Percentiles rank a stretch among this genome's conserved stretches.
Conservation (phyloP, 2,329 filamentous ascomycete species). For the Ophiocordyceps camponoti-rufipedis region DNA sequence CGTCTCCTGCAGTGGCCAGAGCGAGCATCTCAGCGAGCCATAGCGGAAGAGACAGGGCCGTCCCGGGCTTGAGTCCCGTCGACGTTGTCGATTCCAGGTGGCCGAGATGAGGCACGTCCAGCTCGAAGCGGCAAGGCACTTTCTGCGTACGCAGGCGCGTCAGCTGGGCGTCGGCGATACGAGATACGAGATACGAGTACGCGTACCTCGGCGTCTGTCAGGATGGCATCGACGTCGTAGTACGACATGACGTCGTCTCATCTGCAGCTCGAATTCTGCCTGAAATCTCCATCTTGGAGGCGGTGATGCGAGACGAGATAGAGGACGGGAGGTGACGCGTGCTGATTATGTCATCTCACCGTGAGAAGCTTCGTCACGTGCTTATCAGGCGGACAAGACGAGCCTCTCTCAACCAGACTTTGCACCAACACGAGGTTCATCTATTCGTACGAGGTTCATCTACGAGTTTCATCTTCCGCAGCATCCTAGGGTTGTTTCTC, state of each 20-base stretch:
- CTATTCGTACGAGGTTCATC: too few relatives aligned
- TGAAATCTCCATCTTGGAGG: too few relatives aligned
- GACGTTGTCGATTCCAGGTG: slow-evolving; percentile 71
- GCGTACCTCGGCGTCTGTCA: slow-evolving; percentile 62
- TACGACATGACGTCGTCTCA: slow-evolving; percentile 38
- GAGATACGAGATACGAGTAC: not conserved
- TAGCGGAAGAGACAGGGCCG: slow-evolving; percentile 65
- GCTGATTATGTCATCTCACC: too few relatives aligned
- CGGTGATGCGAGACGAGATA: too few relatives aligned
- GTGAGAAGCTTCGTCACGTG: too few relatives aligned
- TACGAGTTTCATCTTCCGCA: too few relatives aligned
- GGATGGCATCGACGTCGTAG: slow-evolving; percentile 70
- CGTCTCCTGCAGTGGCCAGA: slow-evolving; percentile 34
- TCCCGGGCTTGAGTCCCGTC: slow-evolving; percentile 58
- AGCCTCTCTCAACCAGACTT: too few relatives aligned
- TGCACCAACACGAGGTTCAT: too few relatives aligned
- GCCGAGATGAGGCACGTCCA: slow-evolving; percentile 72
- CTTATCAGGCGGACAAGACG: too few relatives aligned
- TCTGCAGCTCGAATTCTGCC: too few relatives aligned
- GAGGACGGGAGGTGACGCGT: too few relatives aligned
- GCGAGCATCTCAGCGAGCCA: slow-evolving; percentile 94
- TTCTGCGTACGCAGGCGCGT: slow-evolving; percentile 36
- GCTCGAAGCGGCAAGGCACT: slow-evolving; percentile 87
- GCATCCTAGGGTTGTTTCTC: too few relatives aligned
- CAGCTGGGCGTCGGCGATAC: not conserved